Evolutionary conservation across 2,329 filamentous ascomycete species (phyloP).

Genomic region (Venturia asperata): DNA sequence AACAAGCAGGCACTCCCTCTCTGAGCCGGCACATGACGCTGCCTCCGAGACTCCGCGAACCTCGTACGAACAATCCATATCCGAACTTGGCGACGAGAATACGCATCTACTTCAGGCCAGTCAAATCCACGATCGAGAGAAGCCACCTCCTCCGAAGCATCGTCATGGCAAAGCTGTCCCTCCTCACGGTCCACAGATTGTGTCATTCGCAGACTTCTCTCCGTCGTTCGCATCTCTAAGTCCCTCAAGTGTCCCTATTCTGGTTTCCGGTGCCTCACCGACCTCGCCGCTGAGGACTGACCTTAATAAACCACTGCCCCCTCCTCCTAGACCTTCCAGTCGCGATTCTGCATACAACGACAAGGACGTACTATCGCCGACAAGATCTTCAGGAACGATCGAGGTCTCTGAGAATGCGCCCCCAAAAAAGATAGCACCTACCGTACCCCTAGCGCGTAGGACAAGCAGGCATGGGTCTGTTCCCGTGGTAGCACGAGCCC

Average conservation of each 20-base stretch:
- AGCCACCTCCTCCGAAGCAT: conserved; percentile 64
- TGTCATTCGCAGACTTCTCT: conserved; percentile 31
- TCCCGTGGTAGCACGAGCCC: not conserved
- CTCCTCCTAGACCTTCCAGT: conserved; percentile 37
- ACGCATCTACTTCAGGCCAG: conserved; percentile 29
- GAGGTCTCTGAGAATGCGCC: not conserved
- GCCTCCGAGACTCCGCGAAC: conserved; percentile 49
- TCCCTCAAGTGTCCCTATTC: conserved; percentile 21
- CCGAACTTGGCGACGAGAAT: conserved; percentile 43
- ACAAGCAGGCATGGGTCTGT: not conserved
- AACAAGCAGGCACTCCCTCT: conserved; percentile 52
- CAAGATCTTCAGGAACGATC: not conserved
- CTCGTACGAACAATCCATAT: conserved; percentile 51
- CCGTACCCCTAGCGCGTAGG: conserved; percentile 13
- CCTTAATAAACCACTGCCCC: conserved; percentile 57
- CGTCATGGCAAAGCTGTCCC: conserved; percentile 71
- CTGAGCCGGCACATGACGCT: conserved; percentile 43
- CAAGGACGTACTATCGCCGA: conserved; percentile 5
- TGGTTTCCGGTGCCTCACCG: not conserved
- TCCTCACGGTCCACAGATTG: conserved; percentile 35
- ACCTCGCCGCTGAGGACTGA: conserved; percentile 40
- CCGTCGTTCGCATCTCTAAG: conserved; percentile 24
- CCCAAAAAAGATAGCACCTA: conserved; percentile 1
- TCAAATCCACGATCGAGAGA: conserved; percentile 36
- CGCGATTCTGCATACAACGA: conserved; percentile 7